A percentile compares a stretch with the other conserved stretches of the same genome.
phyloP scores from a whole-genome alignment of 352 stramenopile genomes.

The Globisporangium apiculatum region DNA sequence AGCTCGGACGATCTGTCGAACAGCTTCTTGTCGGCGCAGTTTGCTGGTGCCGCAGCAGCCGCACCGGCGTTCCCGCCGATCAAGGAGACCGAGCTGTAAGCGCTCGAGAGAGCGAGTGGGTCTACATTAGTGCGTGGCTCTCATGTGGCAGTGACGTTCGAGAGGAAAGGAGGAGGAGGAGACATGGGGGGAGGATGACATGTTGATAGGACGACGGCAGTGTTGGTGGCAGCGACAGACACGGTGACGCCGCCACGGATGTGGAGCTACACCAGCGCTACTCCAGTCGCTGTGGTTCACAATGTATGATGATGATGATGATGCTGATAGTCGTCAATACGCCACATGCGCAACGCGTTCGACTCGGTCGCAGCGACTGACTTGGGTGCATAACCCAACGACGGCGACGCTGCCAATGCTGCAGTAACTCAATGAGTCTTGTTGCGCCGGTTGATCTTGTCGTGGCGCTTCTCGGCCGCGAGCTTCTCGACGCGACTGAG shows the following conservation, averaged over 20 bases:
- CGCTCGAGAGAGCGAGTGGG: too few relatives aligned
- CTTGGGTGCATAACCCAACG: too few relatives aligned
- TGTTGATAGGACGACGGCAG: too few relatives aligned
- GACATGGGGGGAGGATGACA: neutral
- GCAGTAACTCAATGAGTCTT: constrained; percentile 29
- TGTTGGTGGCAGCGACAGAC: too few relatives aligned
- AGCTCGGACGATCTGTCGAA: constrained; percentile 47
- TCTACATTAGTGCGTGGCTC: too few relatives aligned
- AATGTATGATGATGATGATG: neutral
- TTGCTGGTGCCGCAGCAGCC: constrained; percentile 14
- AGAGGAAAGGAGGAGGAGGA: neutral
- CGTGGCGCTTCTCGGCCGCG: constrained; percentile 68
- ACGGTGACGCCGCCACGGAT: too few relatives aligned
- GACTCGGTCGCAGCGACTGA: too few relatives aligned
- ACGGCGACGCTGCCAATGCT: neutral
- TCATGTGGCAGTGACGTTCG: neutral
- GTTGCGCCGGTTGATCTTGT: constrained; percentile 63
- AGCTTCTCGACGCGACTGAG: constrained; percentile 54
- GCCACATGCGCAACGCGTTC: too few relatives aligned
- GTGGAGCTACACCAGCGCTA: too few relatives aligned
- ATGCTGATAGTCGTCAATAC: too few relatives aligned
- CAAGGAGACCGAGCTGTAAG: constrained; percentile 78
- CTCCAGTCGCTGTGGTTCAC: neutral
- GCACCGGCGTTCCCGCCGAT: constrained; percentile 20
- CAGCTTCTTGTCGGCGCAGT: constrained; percentile 44